A percentile compares a stretch with the other conserved stretches of the same genome.
These are phyloP conservation scores for Aspergillus alliaceus DNA, from an alignment of 2,329 filamentous ascomycete species.

Conservation along the genomic window DNA sequence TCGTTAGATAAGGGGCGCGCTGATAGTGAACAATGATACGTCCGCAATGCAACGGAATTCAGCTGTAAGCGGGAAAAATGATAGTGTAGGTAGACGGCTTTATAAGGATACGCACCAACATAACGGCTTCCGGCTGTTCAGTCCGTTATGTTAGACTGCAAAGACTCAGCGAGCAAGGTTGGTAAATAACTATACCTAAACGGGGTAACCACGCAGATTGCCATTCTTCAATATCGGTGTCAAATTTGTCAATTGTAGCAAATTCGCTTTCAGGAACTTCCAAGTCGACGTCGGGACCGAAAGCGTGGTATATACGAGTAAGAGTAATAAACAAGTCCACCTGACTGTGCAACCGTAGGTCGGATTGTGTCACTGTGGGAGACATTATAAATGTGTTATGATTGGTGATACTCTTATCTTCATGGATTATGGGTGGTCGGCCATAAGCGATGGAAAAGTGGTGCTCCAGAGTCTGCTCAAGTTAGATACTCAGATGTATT, in stretches of 20 bases:
- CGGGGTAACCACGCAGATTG: conserved; percentile 35
- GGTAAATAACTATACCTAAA: conserved; percentile 26
- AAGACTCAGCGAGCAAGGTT: background rate
- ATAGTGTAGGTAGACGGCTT: conserved; percentile 52
- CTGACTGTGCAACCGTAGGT: conserved; percentile 42
- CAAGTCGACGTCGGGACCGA: conserved; percentile 45
- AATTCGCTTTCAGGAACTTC: conserved; percentile 43
- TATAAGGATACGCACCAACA: conserved; percentile 51
- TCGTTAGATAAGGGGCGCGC: conserved; percentile 44
- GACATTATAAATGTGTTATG: conserved; percentile 34
- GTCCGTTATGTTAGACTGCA: background rate
- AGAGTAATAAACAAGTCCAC: conserved; percentile 47
- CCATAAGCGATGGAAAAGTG: conserved; percentile 48
- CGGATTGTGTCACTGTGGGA: conserved; percentile 32
- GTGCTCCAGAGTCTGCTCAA: conserved; percentile 39
- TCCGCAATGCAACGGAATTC: conserved; percentile 51
- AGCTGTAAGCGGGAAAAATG: conserved; percentile 54
- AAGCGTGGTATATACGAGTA: conserved; percentile 45
- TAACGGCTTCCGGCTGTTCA: conserved; percentile 45
- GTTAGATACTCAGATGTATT: conserved; percentile 11
- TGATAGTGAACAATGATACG: conserved; percentile 41
- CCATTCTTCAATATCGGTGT: conserved; percentile 42
- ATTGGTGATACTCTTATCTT: conserved; percentile 38
- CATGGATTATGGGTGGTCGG: conserved; percentile 45
- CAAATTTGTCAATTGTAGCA: conserved; percentile 41